Evolutionary conservation across 2,329 filamentous ascomycete genomes (phyloP).

Genomic region (Grosmannia clavigera): DNA sequence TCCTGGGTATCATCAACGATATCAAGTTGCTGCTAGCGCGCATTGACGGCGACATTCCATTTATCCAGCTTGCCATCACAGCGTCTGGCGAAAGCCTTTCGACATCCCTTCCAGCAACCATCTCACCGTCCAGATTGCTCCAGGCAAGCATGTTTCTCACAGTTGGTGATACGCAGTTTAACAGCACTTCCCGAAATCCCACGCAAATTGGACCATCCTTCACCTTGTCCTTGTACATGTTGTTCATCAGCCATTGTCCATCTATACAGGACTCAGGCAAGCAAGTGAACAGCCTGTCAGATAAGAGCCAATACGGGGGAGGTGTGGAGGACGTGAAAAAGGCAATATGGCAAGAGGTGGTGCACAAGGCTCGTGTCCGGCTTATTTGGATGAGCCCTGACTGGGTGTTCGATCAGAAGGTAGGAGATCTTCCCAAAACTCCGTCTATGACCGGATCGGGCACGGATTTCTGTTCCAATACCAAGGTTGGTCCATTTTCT

Average conservation of each 20-base stretch:
- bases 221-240: constrained; percentile 82
- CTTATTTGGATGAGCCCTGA: constrained; percentile 57
- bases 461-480: background rate
- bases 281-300: background rate
- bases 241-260: constrained; percentile 65
- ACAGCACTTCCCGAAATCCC: constrained; percentile 45
- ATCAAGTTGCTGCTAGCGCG: constrained; percentile 62
- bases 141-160: constrained; percentile 89
- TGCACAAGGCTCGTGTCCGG: constrained; percentile 82
- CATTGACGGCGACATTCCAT: constrained; percentile 83
- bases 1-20: constrained; percentile 58
- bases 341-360: constrained; percentile 87
- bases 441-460: background rate
- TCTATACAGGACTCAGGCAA: background rate
- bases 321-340: constrained; percentile 35
- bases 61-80: constrained; percentile 87
- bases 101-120: constrained; percentile 63
- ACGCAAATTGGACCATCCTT: constrained; percentile 84
- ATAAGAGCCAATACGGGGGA: constrained; percentile 26
- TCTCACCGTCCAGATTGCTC: constrained; percentile 80
- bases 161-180: constrained; percentile 74
- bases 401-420: constrained; percentile 29
- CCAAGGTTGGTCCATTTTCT: constrained; percentile 13
- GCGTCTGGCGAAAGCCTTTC: constrained; percentile 83
- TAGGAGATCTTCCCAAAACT: constrained; percentile 17